Evolutionary conservation across 2,329 filamentous ascomycete genomes (phyloP), one percentile per base, ranked within the genome.

Genomic region (Pseudocercospora macadamiae): DNA sequence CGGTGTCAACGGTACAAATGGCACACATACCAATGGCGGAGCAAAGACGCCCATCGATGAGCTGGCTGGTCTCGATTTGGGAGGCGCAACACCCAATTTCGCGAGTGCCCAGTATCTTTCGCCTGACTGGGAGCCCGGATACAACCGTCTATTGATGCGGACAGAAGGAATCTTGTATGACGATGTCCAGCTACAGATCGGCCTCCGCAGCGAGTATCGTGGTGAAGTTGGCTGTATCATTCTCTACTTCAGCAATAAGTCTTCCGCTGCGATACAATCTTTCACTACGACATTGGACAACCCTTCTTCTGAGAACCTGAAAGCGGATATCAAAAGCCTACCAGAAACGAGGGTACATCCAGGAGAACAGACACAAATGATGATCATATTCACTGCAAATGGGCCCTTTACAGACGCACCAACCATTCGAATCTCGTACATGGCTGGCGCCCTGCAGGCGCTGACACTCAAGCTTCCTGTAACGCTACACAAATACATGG

Each of bases 231-330:
- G 95, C 39, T 96, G 95, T 69, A 80, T 99, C 62, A 97, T 99
- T 69, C 79, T 96, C 52, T 99, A 97, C 76, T 96, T 97, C 74
- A 90, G 88, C 61, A 99, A 99, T 81, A 96, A 96, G 78, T 92
- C 91, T 0, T 87, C 91, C 0, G 88, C 89, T 34, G 79, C 89
- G 0, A 89, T 99, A 68, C 89, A 87, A 54, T 96, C 93, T 0
- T 96, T 99, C 73, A 99, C 95, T 0, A 97, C 95, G 0, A 97
- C 95, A 0, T 96, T 93, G 0, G 79, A 97, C 48, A 93, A 97
- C 72, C 79, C 77, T 16, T 80, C 83, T 0, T 72, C 82, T 0
- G 88, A 92, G 55, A 81, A 83, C 55, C 76, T 99, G 54, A 90
- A 90, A 34, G 89, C 91, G 76, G 95, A 97, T 70, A 86, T 91